Evolutionary conservation across 2,329 filamentous ascomycete genomes (phyloP).

Genomic region (Polychaeton citri): DNA sequence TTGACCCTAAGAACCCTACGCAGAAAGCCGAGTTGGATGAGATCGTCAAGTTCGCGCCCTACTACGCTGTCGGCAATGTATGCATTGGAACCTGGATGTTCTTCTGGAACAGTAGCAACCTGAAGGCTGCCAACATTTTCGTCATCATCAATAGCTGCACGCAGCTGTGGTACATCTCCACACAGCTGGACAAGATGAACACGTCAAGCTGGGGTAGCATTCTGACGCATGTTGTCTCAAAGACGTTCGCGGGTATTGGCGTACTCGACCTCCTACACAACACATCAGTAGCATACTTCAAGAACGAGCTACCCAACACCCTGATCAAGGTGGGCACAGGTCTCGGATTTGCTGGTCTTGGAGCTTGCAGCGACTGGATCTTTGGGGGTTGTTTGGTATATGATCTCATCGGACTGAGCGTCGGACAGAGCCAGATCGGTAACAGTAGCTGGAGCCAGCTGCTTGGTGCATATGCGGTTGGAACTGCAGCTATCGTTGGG

Average conservation of each 20-base stretch:
- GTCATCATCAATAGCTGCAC: conserved; percentile 42
- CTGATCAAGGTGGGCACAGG: conserved; percentile 40
- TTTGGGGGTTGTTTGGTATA: conserved; percentile 47
- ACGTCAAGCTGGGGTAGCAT: conserved; percentile 36
- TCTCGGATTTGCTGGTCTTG: conserved; percentile 39
- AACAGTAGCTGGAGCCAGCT: conserved; percentile 37
- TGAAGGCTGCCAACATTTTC: conserved; percentile 42
- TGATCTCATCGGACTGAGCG: conserved; percentile 40
- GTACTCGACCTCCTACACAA: conserved; percentile 48
- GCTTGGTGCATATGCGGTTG: conserved; percentile 38
- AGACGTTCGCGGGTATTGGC: conserved; percentile 48
- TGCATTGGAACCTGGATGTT: conserved; percentile 53
- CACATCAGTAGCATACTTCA: conserved; percentile 42
- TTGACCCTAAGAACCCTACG: conserved; percentile 27
- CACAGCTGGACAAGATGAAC: conserved; percentile 36
- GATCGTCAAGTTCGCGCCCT: conserved; percentile 43
- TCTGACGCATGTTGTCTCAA: conserved; percentile 45
- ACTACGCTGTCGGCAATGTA: conserved; percentile 43
- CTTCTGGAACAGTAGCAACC: conserved; percentile 43
- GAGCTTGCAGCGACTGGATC: conserved; percentile 44
- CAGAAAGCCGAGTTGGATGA: conserved; percentile 31
- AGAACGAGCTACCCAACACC: conserved; percentile 32
- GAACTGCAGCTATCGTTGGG: conserved; percentile 40
- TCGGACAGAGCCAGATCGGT: conserved; percentile 40
- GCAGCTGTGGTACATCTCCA: conserved; percentile 42